Conservation (phyloP, 2,329 filamentous ascomycete species). For the Diaporthe longicolla region DNA sequence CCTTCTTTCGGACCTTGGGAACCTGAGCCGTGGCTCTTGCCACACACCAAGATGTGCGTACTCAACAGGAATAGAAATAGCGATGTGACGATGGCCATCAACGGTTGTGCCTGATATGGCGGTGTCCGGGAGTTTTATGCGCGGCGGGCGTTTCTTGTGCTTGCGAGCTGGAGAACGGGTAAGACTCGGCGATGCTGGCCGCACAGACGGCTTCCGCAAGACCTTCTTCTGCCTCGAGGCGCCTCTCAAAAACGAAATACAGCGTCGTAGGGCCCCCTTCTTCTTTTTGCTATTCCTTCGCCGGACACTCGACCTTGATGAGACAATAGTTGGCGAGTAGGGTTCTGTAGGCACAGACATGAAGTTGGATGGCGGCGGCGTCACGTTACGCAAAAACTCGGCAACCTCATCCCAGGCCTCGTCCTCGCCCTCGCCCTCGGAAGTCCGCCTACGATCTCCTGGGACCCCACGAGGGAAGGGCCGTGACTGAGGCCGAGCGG, state of each 20-base stretch:
- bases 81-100: slow-evolving; percentile 69
- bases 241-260: slow-evolving; percentile 52
- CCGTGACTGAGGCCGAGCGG: slow-evolving; percentile 1
- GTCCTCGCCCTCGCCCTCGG: slow-evolving; percentile 41
- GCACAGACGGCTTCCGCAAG: slow-evolving; percentile 43
- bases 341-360: slow-evolving; percentile 60
- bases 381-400: slow-evolving; percentile 64
- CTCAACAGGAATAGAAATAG: slow-evolving; percentile 71
- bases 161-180: slow-evolving; percentile 29
- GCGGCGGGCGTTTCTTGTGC: slow-evolving; percentile 44
- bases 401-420: slow-evolving; percentile 54
- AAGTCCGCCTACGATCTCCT: slow-evolving; percentile 14
- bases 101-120: slow-evolving; percentile 68
- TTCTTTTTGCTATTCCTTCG: slow-evolving; percentile 46
- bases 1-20: slow-evolving; percentile 21
- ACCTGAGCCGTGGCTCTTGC: slow-evolving; percentile 47
- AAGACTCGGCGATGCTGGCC: slow-evolving; percentile 17
- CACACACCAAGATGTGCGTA: slow-evolving; percentile 60
- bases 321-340: slow-evolving; percentile 43
- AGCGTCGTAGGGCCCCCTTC: slow-evolving; percentile 57
- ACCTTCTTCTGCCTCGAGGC: slow-evolving; percentile 56
- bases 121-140: slow-evolving; percentile 65
- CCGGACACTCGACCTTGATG: slow-evolving; percentile 24
- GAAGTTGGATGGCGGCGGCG: slow-evolving; percentile 64
- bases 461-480: neutral